phyloP scores from a whole-genome alignment of 257 asterid genomes.

The Primulina tabacum region DNA sequence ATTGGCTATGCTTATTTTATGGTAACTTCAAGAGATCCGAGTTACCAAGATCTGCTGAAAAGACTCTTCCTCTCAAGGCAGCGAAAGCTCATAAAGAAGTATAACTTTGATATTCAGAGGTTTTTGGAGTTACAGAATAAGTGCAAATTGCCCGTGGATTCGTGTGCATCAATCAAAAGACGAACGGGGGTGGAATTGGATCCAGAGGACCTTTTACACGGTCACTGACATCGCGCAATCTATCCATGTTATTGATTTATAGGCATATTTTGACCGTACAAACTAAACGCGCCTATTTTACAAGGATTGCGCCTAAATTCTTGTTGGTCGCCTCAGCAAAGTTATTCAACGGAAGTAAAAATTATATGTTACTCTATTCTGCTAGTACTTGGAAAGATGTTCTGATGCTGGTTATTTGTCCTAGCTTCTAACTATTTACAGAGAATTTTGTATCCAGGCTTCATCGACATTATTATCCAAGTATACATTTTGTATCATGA shows the following conservation, averaged over 20 bases:
- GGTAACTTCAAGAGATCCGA: conserved; percentile 82
- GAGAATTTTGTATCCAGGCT: conserved; percentile 12
- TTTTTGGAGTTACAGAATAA: conserved; percentile 70
- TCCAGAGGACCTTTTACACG: conserved; percentile 56
- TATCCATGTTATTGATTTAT: neutral
- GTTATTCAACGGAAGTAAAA: no score
- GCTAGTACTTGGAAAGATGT: no score
- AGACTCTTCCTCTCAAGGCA: conserved; percentile 86
- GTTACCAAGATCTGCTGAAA: conserved; percentile 70
- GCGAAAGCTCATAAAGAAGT: conserved; percentile 71
- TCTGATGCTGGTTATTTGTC: no score
- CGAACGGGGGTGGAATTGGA: conserved; percentile 50
- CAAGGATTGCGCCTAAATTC: neutral
- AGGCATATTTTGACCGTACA: neutral
- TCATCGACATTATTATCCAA: no score
- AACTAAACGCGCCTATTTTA: conserved; percentile 22
- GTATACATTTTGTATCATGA: no score
- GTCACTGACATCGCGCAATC: conserved; percentile 30
- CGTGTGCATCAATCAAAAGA: conserved; percentile 45
- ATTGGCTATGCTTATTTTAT: conserved; percentile 83
- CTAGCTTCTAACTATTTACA: neutral
- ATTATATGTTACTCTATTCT: no score
- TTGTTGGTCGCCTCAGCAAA: no score
- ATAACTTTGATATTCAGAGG: conserved; percentile 65
- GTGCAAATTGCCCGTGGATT: conserved; percentile 42